phyloP scores from a whole-genome alignment of 306 rosid genomes.

The Cucurbita ficifolia region DNA sequence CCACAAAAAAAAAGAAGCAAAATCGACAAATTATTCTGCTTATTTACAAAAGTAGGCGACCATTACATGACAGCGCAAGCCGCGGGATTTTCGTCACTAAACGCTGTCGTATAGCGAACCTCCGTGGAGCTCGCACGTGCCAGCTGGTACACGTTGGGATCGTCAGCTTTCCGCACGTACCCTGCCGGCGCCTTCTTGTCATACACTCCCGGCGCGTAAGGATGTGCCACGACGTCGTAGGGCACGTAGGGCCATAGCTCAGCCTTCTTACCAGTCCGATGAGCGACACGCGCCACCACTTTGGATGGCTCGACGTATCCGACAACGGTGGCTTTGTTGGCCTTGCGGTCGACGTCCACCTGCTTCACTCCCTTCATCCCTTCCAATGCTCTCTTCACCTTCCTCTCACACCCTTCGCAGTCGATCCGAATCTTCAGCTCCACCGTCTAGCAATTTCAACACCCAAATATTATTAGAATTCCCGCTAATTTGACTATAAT shows the following conservation, averaged over 20 bases:
- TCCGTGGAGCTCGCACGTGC: conserved; percentile 31
- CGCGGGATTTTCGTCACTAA: conserved; percentile 38
- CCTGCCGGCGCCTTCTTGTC: conserved; percentile 46
- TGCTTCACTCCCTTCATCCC: conserved; percentile 37
- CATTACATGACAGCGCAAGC: conserved; percentile 28
- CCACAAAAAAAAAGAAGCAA: neutral
- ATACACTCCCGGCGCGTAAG: conserved; percentile 27
- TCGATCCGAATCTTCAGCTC: conserved; percentile 39
- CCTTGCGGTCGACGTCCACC: conserved; percentile 27
- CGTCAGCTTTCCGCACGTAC: conserved; percentile 28
- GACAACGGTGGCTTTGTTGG: conserved; percentile 24
- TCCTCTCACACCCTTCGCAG: conserved; percentile 36
- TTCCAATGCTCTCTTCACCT: conserved; percentile 22
- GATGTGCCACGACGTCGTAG: conserved; percentile 34
- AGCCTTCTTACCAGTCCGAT: conserved; percentile 38
- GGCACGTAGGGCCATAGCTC: conserved; percentile 41
- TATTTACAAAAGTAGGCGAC: neutral
- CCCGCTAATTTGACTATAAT: too few species aligned
- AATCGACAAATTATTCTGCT: neutral
- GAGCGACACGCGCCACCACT: conserved; percentile 24
- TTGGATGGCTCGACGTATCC: conserved; percentile 28
- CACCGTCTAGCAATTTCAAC: neutral
- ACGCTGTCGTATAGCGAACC: conserved; percentile 29
- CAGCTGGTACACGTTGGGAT: conserved; percentile 16
- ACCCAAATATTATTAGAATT: too few species aligned